Base-by-base conservation (phyloP, 768 basidiomycete species). In the Termitomyces eurrhizus region DNA sequence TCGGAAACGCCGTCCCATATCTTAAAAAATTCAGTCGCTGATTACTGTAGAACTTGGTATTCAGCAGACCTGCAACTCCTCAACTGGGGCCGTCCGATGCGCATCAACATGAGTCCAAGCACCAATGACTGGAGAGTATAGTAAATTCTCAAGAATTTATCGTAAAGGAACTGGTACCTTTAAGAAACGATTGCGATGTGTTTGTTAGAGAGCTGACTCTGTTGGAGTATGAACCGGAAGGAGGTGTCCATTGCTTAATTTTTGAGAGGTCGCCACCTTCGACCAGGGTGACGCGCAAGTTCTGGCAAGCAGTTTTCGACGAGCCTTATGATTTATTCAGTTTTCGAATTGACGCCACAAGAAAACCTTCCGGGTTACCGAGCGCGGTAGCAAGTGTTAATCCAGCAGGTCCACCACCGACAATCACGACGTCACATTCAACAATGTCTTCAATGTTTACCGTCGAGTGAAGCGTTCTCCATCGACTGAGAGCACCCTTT, bases 381-480 rank as follows among this genome's bases (percentile, higher is more conserved):
- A 99, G 79, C 37, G 93, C 92, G 68, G 85, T 86, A 3, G 94
- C 95, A 39, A 99, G 76, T 13, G 95, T 90, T 44, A 99, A 80
- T 4, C 97, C 97, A 4, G 85, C 92, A 29, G 93, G 95, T 2
- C 95, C 96, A 32, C 93, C 97, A 18, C 97, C 96, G 29, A 98
- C 92, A 66, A 98, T 91, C 24, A 96, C 92, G 37, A 98, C 81
- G 71, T 98, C 97, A 64, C 83, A 87, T 41, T 90, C 83, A 61
- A 83, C 75, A 32, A 72, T 57, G n/a, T 52, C 18, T 44, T 48
- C 58, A 26, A 37, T 36, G 14, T 58, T 48, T 4, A 51, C 41
- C 5, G 59, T 59, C 33, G 67, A 66, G 45, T 58, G 56, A 1
- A 13, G 44, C 57, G 61, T 60, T 35, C 13, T 59, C 18, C 8